Evolutionary conservation across 441 rosid genomes (phyloP).

Genomic region (Populus trichocarpa): DNA sequence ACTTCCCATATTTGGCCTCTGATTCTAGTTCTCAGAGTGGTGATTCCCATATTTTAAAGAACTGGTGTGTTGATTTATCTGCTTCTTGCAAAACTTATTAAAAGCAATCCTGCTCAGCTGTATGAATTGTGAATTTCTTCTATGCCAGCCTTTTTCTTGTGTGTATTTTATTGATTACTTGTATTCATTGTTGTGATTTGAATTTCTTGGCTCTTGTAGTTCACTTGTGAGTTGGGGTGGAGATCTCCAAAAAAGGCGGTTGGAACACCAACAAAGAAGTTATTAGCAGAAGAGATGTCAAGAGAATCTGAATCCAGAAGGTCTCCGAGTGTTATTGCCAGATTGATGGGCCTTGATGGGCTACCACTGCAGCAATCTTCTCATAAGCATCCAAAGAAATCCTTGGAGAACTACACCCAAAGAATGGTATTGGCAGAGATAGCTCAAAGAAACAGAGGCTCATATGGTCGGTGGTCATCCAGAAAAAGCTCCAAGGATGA

Average conservation of each 20-base stretch:
- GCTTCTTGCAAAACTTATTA: neutral
- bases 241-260: slow-evolving; percentile 39
- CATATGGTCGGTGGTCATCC: slow-evolving; percentile 46
- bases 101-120: neutral
- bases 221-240: slow-evolving; percentile 38
- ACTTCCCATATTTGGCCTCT: slow-evolving; percentile 40
- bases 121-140: neutral
- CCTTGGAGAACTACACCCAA: slow-evolving; percentile 29
- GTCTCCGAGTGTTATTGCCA: slow-evolving; percentile 77
- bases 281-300: slow-evolving; percentile 77
- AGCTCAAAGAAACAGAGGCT: slow-evolving; percentile 37
- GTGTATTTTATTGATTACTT: neutral
- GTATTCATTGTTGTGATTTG: neutral
- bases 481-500: slow-evolving; percentile 68
- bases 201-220: slow-evolving; percentile 34
- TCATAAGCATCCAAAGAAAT: slow-evolving; percentile 37
- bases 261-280: slow-evolving; percentile 66
- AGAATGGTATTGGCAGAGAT: slow-evolving; percentile 27
- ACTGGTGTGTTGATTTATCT: slow-evolving; percentile 44
- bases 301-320: slow-evolving; percentile 66
- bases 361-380: slow-evolving; percentile 55
- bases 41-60: slow-evolving; percentile 9
- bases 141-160: neutral
- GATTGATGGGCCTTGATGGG: slow-evolving; percentile 94
- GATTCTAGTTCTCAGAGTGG: slow-evolving; percentile 41